Percentiles rank a stretch among this genome's conserved stretches.
phyloP scores from a whole-genome alignment of 1,139 yeast genomes.

The Debaryomyces psychrophilus region DNA sequence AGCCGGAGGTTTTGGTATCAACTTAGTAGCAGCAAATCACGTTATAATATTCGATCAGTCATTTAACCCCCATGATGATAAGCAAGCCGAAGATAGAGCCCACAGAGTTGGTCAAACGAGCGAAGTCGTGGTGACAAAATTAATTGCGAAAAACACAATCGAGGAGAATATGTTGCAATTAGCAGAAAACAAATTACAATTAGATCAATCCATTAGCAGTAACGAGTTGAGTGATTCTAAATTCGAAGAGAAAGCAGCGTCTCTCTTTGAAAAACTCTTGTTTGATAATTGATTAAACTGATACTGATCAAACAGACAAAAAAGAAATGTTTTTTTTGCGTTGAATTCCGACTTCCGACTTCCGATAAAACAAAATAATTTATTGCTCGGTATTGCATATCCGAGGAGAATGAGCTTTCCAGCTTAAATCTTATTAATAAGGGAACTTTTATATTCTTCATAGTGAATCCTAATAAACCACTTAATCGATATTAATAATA shows the following conservation, averaged over 20 bases:
- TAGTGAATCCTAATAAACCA: not conserved
- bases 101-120: slow-evolving; percentile 96
- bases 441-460: not conserved
- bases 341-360: slow-evolving; percentile 4
- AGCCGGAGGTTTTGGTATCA: slow-evolving; percentile 98
- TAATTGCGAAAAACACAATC: slow-evolving; percentile 74
- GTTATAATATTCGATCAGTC: slow-evolving; percentile 92
- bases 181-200: slow-evolving; percentile 87
- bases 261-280: slow-evolving; percentile 55
- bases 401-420: slow-evolving; percentile 3
- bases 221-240: slow-evolving; percentile 48
- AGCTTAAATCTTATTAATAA: not conserved
- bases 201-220: slow-evolving; percentile 69
- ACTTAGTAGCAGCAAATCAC: slow-evolving; percentile 91
- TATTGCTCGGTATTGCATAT: not conserved
- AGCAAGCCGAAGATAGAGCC: slow-evolving; percentile 98
- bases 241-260: slow-evolving; percentile 56
- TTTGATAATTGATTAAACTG: slow-evolving; percentile 23
- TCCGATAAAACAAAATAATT: not conserved
- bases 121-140: slow-evolving; percentile 78
- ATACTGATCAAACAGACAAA: slow-evolving; percentile 13
- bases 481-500: not conserved
- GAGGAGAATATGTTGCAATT: slow-evolving; percentile 87
- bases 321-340: not conserved
- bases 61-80: slow-evolving; percentile 97